Conservation (phyloP, 371 early-diverging fungal species). For the Mortierella sp. region DNA sequence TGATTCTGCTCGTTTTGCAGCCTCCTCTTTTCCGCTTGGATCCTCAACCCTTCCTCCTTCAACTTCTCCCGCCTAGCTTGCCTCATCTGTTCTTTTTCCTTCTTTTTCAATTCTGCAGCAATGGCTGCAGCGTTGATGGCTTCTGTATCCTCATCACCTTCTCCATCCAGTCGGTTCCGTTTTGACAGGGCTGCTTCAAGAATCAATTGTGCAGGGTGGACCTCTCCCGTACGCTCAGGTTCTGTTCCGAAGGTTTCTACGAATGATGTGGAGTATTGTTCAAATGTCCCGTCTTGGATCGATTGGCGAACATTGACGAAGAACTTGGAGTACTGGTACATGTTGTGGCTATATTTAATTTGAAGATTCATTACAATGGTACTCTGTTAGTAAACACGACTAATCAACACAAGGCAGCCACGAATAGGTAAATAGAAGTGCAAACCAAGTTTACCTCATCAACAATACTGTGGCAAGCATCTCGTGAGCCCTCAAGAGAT, state of each 20-base stretch:
- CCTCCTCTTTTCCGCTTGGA: slow-evolving; percentile 1
- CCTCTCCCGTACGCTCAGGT: slow-evolving; percentile 41
- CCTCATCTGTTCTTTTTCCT: slow-evolving; percentile 9
- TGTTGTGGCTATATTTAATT: slow-evolving; percentile 68
- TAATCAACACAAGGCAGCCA: not conserved
- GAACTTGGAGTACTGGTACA: slow-evolving; percentile 73
- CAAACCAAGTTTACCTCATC: slow-evolving; percentile 64
- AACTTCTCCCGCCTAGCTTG: slow-evolving; percentile 14
- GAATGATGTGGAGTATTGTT: slow-evolving; percentile 33
- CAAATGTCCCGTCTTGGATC: slow-evolving; percentile 68
- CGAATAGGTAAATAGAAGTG: not conserved
- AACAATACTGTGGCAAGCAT: slow-evolving; percentile 84
- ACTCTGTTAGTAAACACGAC: not conserved
- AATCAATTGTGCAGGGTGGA: slow-evolving; percentile 31
- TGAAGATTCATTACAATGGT: not conserved
- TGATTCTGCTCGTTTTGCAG: not conserved
- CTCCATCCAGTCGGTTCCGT: slow-evolving; percentile 25
- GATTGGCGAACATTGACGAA: slow-evolving; percentile 72
- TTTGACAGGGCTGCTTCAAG: slow-evolving; percentile 34
- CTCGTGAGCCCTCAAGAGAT: slow-evolving; percentile 80
- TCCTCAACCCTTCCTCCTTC: slow-evolving; percentile 18
- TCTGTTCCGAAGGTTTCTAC: slow-evolving; percentile 34
- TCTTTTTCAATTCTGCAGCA: slow-evolving; percentile 16
- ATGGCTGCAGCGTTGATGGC: not conserved
- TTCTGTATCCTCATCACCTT: not conserved